These are phyloP conservation scores for Cladosporium cucumerinum DNA, from an alignment of 2,329 filamentous ascomycete genomes.

Conservation along the genomic window DNA sequence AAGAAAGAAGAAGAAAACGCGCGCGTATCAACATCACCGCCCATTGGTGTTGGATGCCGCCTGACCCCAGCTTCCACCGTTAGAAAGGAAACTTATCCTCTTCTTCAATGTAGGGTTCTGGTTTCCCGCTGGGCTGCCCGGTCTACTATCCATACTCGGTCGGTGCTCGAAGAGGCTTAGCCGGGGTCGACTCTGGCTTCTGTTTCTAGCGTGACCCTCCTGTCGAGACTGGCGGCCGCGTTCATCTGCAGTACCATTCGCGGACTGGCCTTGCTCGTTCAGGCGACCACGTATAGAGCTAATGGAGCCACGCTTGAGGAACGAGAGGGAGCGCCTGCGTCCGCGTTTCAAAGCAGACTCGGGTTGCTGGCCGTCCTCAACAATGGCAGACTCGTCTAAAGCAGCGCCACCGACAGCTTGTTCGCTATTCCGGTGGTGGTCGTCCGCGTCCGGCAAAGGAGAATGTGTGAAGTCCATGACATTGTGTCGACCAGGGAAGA, in stretches of 20 bases:
- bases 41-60: neutral
- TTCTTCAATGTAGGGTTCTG: slow-evolving; percentile 61
- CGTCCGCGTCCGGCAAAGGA: slow-evolving; percentile 11
- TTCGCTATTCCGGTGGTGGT: neutral
- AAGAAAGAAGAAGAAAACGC: neutral
- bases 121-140: slow-evolving; percentile 19
- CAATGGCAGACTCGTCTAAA: slow-evolving; percentile 11
- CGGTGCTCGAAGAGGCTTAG: slow-evolving; percentile 13
- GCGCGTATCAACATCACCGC: neutral
- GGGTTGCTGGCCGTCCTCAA: slow-evolving; percentile 14
- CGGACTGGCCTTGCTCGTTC: slow-evolving; percentile 8
- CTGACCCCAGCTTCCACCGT: slow-evolving; percentile 63
- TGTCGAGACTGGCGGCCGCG: neutral
- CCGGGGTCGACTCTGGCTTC: slow-evolving; percentile 10
- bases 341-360: slow-evolving; percentile 15
- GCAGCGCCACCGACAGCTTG: slow-evolving; percentile 19
- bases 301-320: slow-evolving; percentile 33
- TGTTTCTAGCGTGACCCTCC: neutral
- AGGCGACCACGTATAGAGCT: slow-evolving; percentile 21
- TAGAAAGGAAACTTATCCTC: slow-evolving; percentile 71
- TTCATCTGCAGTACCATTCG: slow-evolving; percentile 20
- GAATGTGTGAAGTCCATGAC: slow-evolving; percentile 18
- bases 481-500: slow-evolving; percentile 37
- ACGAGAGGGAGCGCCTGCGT: slow-evolving; percentile 24
- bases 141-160: slow-evolving; percentile 8